phyloP scores from a whole-genome alignment of 768 basidiomycete species.

The Leucocoprinus leucothites region DNA sequence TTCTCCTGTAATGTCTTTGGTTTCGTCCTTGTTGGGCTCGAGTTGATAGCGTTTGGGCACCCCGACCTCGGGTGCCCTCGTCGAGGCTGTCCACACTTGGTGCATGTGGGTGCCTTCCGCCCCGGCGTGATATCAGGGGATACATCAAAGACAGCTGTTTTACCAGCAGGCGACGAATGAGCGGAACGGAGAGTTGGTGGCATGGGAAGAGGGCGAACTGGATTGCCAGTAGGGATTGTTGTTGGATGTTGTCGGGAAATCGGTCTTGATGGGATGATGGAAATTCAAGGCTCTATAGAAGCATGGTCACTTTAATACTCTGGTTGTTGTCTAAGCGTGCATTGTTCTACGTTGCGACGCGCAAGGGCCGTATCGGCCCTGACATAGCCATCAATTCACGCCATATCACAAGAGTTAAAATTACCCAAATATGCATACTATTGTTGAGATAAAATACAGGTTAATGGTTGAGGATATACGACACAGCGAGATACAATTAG shows the following conservation, averaged over 20 bases:
- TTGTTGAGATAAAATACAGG: conserved; percentile 36
- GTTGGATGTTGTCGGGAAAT: background rate
- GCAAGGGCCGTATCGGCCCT: background rate
- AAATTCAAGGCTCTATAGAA: background rate
- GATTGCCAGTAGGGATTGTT: background rate
- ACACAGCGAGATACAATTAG: conserved; percentile 30
- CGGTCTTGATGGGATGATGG: background rate
- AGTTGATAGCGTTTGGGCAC: conserved; percentile 42
- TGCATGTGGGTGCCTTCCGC: conserved; percentile 52
- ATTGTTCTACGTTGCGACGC: background rate
- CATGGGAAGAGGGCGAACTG: conserved; percentile 20
- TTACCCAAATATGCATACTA: conserved; percentile 27
- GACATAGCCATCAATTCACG: background rate
- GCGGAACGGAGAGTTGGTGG: conserved; percentile 21
- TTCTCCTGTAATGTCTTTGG: conserved; percentile 14
- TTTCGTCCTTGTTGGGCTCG: background rate
- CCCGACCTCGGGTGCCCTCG: conserved; percentile 63
- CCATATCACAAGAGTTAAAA: conserved; percentile 2
- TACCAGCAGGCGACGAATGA: conserved; percentile 19
- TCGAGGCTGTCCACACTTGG: conserved; percentile 50
- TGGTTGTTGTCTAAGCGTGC: background rate
- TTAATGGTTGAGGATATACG: conserved; percentile 32
- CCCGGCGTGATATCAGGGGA: conserved; percentile 29
- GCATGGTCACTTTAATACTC: background rate
- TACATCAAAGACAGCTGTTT: background rate